Percentiles rank a stretch among this genome's conserved stretches.
Evolutionary conservation across 1,284 basidiomycete species (phyloP).

Genomic region (Rhizopogon hawkerae): DNA sequence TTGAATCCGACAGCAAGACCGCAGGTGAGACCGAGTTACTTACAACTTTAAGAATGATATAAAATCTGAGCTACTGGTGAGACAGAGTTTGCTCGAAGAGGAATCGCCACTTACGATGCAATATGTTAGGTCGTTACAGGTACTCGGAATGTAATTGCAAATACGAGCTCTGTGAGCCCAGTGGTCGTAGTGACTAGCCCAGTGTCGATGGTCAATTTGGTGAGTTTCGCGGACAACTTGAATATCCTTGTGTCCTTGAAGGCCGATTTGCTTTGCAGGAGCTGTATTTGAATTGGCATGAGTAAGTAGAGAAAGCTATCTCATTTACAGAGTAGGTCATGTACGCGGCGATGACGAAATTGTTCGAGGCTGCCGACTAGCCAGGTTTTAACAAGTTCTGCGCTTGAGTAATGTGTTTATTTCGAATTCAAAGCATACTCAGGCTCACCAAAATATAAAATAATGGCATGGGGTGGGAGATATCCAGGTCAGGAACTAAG

Average conservation of each 20-base stretch:
- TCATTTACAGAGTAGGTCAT: constrained; percentile 14
- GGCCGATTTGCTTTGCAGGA: constrained; percentile 10
- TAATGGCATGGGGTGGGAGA: background rate
- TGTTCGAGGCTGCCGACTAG: constrained; percentile 17
- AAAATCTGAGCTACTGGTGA: constrained; percentile 14
- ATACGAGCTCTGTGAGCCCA: constrained; percentile 16
- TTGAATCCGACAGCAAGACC: background rate
- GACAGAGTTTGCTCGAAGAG: background rate
- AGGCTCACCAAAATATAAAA: constrained; percentile 9
- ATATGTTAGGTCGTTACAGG: constrained; percentile 9
- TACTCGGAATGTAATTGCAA: constrained; percentile 5
- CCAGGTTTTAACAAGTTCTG: constrained; percentile 14
- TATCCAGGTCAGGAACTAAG: constrained; percentile 8
- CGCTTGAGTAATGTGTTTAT: background rate
- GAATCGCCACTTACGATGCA: constrained; percentile 16
- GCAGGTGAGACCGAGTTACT: background rate
- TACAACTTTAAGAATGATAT: constrained; percentile 19
- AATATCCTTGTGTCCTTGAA: constrained; percentile 4
- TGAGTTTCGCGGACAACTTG: background rate
- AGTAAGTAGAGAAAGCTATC: background rate
- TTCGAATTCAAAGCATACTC: background rate
- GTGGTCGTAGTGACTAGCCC: constrained; percentile 17
- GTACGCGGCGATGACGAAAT: constrained; percentile 16
- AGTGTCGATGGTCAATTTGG: constrained; percentile 20
- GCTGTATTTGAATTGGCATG: constrained; percentile 7